Percentiles rank a stretch among this genome's conserved stretches.
These are phyloP conservation scores for Diaporthe nobilis DNA, from an alignment of 2,329 filamentous ascomycete species.

Conservation along the genomic window DNA sequence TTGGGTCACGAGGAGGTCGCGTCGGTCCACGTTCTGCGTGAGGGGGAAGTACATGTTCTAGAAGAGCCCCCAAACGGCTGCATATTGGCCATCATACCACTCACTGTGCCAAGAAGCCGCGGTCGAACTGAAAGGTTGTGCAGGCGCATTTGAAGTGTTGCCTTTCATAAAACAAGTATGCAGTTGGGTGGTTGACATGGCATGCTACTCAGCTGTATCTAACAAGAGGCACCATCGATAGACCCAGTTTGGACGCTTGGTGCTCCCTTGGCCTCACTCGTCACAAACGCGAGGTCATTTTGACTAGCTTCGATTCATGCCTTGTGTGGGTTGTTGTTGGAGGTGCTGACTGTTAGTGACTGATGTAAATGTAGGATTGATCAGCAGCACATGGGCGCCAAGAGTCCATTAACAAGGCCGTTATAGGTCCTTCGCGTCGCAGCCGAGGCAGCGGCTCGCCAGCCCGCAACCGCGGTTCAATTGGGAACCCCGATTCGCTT, in stretches of 20 bases:
- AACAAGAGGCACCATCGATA: not conserved
- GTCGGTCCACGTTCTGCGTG: not conserved
- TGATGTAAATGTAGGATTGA: too few species aligned
- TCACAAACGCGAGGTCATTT: not conserved
- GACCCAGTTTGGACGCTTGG: not conserved
- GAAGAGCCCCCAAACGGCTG: not conserved
- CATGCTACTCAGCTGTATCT: not conserved
- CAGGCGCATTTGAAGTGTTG: not conserved
- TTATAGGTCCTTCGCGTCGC: not conserved
- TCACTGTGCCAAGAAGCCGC: not conserved
- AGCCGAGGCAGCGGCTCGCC: slow-evolving; percentile 18
- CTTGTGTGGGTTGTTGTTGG: not conserved
- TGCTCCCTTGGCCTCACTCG: not conserved
- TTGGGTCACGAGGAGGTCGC: not conserved
- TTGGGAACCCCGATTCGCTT: not conserved
- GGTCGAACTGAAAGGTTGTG: not conserved
- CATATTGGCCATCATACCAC: not conserved
- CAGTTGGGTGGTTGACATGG: not conserved
- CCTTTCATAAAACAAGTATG: not conserved
- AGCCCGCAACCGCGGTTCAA: slow-evolving; percentile 10
- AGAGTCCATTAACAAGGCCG: not conserved
- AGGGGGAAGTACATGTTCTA: not conserved
- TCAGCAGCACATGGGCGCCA: slow-evolving; percentile 21
- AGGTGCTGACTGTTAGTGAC: not conserved
- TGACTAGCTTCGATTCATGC: not conserved